Base-by-base conservation (phyloP, 768 basidiomycete genomes). In the Cystobasidium tubakii region DNA sequence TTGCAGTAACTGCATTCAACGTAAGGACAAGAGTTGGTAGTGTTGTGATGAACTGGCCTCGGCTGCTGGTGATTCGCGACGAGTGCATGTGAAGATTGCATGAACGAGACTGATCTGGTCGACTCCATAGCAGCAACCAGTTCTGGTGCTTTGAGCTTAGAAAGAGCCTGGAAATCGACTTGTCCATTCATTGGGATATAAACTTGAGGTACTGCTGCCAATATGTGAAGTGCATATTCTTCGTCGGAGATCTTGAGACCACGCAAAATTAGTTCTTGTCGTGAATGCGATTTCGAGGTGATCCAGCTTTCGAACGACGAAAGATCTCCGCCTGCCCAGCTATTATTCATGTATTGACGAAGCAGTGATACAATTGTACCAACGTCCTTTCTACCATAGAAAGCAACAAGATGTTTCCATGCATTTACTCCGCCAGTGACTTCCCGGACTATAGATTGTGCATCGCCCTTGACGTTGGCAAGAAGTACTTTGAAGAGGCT, bases 131-230 rank as follows among this genome's bases (percentile, higher is more conserved):
- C 62, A 10, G 33, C 34, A n/a, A 64, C 36, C 6, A 64, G 34
- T n/a, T 64, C 62, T 4, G 27, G 15, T 34, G 62, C 27, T 36
- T 64, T 64, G 62, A 64, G 62, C 62, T 64, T 64, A 10, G 23
- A n/a, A 29, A 64, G 33, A 34, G 12, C 62, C 29, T 25, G 25
- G n/a, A 64, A 34, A 66, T 7, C 62, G n/a, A 64, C n/a, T 27
- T 27, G n/a, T 27, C 62, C 62, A 36, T 64, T 64, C 62, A 64
- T 64, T 4, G 62, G 62, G 29, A 64, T 36, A 39, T 31, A 64
- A 13, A 36, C 29, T 34, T 64, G 62, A 31, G 62, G 62, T 12
- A 64, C 62, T 4, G n/a, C 23, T 9, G 33, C n/a, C 7, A 39
- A 29, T 4, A 64, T 13, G 34, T 64, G 62, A 10, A 64, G 62